Evolutionary conservation across 352 stramenopile species (phyloP).

Genomic region (Lagenidium giganteum): DNA sequence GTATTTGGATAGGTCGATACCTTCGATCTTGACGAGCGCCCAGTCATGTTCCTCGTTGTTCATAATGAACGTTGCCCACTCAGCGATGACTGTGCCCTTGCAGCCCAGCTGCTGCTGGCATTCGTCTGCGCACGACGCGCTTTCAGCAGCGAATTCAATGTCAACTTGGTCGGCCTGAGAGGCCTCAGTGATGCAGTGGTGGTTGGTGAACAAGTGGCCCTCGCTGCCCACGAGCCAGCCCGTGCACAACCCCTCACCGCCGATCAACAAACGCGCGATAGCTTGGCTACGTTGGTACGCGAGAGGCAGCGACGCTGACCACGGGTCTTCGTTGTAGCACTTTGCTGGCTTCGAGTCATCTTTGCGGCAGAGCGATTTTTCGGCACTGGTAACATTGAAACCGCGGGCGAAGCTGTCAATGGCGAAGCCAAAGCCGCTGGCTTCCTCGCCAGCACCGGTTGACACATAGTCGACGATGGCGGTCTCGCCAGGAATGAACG

Average conservation of each 20-base stretch:
- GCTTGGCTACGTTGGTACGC: constrained; percentile 34
- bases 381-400: constrained; percentile 18
- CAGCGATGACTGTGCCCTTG: constrained; percentile 34
- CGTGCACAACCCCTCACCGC: constrained; percentile 44
- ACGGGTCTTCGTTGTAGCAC: constrained; percentile 27
- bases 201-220: constrained; percentile 68
- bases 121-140: constrained; percentile 32
- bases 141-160: constrained; percentile 60
- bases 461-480: constrained; percentile 44
- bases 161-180: constrained; percentile 28
- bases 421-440: constrained; percentile 17
- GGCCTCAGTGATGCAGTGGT: constrained; percentile 47
- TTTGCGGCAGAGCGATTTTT: constrained; percentile 37
- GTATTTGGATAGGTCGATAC: constrained; percentile 27
- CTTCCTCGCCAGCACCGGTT: not conserved
- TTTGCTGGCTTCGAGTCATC: constrained; percentile 44
- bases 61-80: constrained; percentile 34
- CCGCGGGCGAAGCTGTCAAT: constrained; percentile 42
- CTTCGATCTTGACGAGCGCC: constrained; percentile 42
- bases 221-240: constrained; percentile 57
- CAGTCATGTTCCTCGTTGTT: constrained; percentile 42
- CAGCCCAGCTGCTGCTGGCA: constrained; percentile 41
- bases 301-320: constrained; percentile 5
- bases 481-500: constrained; percentile 30
- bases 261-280: constrained; percentile 55